Evolutionary conservation across 345 rosid species (phyloP), one percentile per base, ranked within the genome.

Genomic region (Brassica rapa): DNA sequence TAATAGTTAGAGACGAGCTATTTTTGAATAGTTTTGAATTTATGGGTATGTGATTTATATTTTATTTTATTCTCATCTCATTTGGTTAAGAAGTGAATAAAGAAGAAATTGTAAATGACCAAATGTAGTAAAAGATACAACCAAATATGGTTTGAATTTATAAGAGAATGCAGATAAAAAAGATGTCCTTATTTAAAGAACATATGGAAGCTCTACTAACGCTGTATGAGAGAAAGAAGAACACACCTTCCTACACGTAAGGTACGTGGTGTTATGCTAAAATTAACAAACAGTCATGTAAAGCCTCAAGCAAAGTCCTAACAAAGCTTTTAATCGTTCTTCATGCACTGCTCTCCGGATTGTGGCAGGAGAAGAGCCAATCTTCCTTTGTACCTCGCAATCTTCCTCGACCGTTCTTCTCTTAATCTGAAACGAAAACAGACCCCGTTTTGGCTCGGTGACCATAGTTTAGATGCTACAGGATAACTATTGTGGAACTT

Each of bases 351-450:
- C 75, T 93, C 97, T 53, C 82, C 83, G 14, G 83, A 84, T 5
- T 84, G 91, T 24, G 98, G 96, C 70, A 95, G 89, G 72, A 95
- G 89, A 75, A 93, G 94, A 68, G 89, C 88, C 8, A 95, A 82
- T 85, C 98, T 88, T 35, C 80, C 82, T 87, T 86, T 90, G 87
- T 88, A 93, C 84, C 99, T 91, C 24, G 87, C 91, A 29, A 93
- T 95, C 73, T 92, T 87, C 69, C 83, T 89, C 77, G 74, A 39
- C 70, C 97, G 87, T 78, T 87, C 91, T 82, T 86, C 90, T 79
- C 86, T 85, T 51, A 91, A 83, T 78, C 98, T 95, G 75, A 63
- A 81, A 56, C 16, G 0, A 33, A 43, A 77, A 43, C 5, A 25
- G 10, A 27, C 25, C 25, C 43, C 4, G 24, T 7, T 14, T 57